A percentile compares a stretch with the other conserved stretches of the same genome.
phyloP scores from a whole-genome alignment of 1,139 yeast species.

The Pichia sp. region DNA sequence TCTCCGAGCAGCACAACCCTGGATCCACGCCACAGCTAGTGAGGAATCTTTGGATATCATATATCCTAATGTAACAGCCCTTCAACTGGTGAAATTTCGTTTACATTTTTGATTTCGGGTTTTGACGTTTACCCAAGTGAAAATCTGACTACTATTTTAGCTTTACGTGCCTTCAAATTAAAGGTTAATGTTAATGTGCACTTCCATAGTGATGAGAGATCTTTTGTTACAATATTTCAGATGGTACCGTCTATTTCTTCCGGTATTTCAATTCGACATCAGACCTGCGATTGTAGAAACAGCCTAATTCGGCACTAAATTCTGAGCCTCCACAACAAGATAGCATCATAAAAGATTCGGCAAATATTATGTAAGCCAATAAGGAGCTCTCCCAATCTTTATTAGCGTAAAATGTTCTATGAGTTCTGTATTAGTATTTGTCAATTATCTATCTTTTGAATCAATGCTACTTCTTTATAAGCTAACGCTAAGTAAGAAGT shows the following conservation, averaged over 20 bases:
- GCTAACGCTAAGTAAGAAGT: too few species aligned
- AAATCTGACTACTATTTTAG: constrained; percentile 1
- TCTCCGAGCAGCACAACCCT: constrained; percentile 6
- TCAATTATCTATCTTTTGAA: too few species aligned
- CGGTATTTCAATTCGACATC: constrained; percentile 4
- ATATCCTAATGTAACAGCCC: constrained; percentile 4
- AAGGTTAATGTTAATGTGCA: constrained; percentile 6
- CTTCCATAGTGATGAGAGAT: constrained; percentile 3
- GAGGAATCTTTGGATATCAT: constrained; percentile 8
- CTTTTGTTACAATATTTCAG: constrained; percentile 5
- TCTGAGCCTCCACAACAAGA: too few species aligned
- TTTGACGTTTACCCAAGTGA: constrained; percentile 9
- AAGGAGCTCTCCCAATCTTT: too few species aligned
- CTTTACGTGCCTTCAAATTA: constrained; percentile 6
- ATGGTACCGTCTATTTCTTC: constrained; percentile 2
- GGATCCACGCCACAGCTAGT: constrained; percentile 9
- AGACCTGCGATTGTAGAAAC: too few species aligned
- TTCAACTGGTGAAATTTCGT: constrained; percentile 3
- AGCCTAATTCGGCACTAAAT: too few species aligned
- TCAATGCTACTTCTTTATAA: too few species aligned
- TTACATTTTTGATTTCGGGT: constrained; percentile 5
- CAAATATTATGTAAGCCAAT: too few species aligned
- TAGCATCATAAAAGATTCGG: too few species aligned
- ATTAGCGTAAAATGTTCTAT: too few species aligned
- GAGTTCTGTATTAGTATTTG: too few species aligned